Conservation (phyloP, 768 basidiomycete genomes). For the Lentinus brumalis region DNA sequence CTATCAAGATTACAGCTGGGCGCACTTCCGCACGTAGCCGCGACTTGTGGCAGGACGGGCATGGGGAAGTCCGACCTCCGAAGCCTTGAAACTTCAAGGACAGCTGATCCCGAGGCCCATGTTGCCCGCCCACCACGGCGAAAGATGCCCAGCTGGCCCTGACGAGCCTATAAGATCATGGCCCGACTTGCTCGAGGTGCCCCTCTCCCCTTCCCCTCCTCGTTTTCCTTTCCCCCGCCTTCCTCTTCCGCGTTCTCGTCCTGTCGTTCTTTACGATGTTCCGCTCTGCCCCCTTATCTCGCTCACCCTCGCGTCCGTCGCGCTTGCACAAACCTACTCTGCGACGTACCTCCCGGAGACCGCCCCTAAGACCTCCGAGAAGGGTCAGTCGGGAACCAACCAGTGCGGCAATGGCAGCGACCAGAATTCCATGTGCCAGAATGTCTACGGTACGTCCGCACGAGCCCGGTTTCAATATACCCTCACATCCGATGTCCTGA, state of each 20-base stretch:
- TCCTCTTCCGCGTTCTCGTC: constrained; percentile 1
- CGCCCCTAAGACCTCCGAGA: constrained; percentile 48
- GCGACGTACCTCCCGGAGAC: constrained; percentile 53
- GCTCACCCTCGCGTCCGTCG: constrained; percentile 18
- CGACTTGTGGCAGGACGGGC: not conserved
- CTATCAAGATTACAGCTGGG: no score
- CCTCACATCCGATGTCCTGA: not conserved
- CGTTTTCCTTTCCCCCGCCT: not conserved
- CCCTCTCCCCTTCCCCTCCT: not conserved
- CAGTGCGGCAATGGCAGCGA: constrained; percentile 58
- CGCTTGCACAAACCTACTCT: constrained; percentile 39
- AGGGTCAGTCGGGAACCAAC: constrained; percentile 66
- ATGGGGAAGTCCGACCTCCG: no score
- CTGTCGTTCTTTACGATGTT: constrained; percentile 2
- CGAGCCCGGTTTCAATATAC: constrained; percentile 21
- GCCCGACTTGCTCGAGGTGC: not conserved
- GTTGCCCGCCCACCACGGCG: constrained; percentile 8
- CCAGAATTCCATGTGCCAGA: constrained; percentile 68
- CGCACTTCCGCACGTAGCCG: not conserved
- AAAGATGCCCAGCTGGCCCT: constrained; percentile 4
- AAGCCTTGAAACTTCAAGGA: not conserved
- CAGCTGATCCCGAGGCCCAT: not conserved
- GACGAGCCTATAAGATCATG: not conserved
- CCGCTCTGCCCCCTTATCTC: constrained; percentile 11
- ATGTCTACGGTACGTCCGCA: constrained; percentile 52